Evolutionary conservation across 2,329 filamentous ascomycete genomes (phyloP).

Genomic region (Fusarium pseudonygamai): DNA sequence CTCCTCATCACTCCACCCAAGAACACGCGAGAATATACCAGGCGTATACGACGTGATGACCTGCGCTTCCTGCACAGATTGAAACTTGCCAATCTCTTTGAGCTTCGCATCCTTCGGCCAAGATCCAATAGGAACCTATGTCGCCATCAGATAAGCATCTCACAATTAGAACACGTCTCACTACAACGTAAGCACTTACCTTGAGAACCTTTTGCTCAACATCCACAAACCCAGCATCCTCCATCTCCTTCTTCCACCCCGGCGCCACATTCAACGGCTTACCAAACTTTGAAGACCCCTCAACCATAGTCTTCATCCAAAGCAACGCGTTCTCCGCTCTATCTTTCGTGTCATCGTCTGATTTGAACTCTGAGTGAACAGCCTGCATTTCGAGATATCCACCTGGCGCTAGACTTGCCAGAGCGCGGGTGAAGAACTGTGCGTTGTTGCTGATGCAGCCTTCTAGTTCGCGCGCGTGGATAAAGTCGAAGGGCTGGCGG

Average conservation of each 20-base stretch:
- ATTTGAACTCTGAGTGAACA: neutral
- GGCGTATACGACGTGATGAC: conserved; percentile 33
- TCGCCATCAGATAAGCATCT: neutral
- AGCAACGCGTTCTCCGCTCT: neutral
- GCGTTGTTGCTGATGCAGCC: conserved; percentile 8
- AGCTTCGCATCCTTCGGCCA: conserved; percentile 20
- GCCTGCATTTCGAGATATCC: conserved; percentile 24
- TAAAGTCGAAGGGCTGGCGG: conserved; percentile 6
- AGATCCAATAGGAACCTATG: conserved; percentile 14
- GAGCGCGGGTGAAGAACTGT: neutral
- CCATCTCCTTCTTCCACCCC: conserved; percentile 13
- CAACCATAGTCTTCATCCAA: conserved; percentile 8
- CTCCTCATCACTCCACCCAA: conserved; percentile 33
- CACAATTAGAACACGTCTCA: rapidly evolving
- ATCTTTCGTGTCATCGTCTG: neutral
- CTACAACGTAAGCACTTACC: neutral
- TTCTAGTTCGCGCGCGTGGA: conserved; percentile 8
- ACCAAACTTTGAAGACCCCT: neutral
- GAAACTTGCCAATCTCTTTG: conserved; percentile 27
- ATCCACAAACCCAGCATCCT: conserved; percentile 8
- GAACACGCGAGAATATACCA: conserved; percentile 29
- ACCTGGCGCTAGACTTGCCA: neutral
- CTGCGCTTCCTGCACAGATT: conserved; percentile 28
- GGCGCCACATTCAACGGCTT: conserved; percentile 7
- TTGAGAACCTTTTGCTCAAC: conserved; percentile 15